Evolutionary conservation across 768 basidiomycete species (phyloP), one percentile per base, ranked within the genome.

Genomic region (Suillus subaureus): DNA sequence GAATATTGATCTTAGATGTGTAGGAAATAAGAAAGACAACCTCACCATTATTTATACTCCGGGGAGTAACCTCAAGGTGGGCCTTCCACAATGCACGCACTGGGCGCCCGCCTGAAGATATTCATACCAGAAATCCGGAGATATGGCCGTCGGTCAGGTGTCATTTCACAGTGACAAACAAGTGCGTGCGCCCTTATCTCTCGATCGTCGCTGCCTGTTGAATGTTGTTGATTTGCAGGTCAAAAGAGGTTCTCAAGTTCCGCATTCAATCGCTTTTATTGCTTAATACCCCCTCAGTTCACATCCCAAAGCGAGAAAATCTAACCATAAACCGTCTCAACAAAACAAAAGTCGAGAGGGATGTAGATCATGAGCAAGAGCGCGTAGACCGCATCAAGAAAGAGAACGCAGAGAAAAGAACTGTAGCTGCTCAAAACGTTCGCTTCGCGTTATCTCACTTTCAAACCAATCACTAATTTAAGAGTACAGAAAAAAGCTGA

Each of bases 101-200:
- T 71, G 57, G 70, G 18, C 7, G 7, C 23, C 58, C 23, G 21
- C 42, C 45, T 47, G n/a, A 31, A 26, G 31, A 47, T n/a, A n/a
- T 58, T 57, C 3, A 23, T 54, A 18, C 12, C 72, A 96, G 93
- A 99, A 99, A 94, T 90, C 92, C 8, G 97, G 97, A 4, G 95
- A 97, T 73, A 98, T 97, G 95, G 96, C 94, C 3, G 90, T 97
- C 4, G 97, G 97, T 0, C 92, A 96, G 72, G 97, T 99, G 0
- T 92, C 94, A 0, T 99, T 99, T 76, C 93, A 98, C 69, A 92
- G 82, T 64, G 94, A 97, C 72, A 95, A 97, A 74, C 84, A 83
- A 78, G 94, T 94, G 68, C 45, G 83, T 51, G 35, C 28, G 9
- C 21, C 16, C 5, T 15, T 16, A 5, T 9, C 45, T 28, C 40